These are phyloP conservation scores for Suillus subalutaceus DNA, from an alignment of 768 basidiomycete species.

Conservation along the genomic window DNA sequence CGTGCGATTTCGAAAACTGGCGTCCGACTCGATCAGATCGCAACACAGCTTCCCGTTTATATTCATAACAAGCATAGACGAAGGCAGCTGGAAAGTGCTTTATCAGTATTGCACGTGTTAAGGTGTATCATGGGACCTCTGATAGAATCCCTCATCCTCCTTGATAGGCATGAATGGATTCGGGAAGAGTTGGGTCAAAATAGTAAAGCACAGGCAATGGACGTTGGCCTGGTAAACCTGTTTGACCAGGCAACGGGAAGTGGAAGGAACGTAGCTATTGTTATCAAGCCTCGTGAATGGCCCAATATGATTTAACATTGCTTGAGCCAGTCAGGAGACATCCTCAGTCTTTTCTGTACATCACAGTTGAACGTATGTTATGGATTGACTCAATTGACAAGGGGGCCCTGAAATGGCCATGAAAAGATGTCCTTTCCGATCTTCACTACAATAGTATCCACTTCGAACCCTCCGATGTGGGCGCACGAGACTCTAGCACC, in stretches of 20 bases:
- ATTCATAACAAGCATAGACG: conserved; percentile 24
- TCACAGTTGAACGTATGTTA: conserved; percentile 8
- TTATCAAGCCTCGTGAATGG: conserved; percentile 41
- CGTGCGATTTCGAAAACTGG: conserved; percentile 31
- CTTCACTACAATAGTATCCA: conserved; percentile 57
- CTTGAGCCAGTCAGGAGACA: not conserved
- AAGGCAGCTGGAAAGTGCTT: conserved; percentile 38
- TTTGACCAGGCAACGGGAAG: conserved; percentile 77
- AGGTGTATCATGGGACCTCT: conserved; percentile 71
- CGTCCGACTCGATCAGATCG: conserved; percentile 20
- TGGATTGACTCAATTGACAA: conserved; percentile 10
- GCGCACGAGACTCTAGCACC: conserved; percentile 43
- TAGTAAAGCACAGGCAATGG: conserved; percentile 29
- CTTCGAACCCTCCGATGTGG: conserved; percentile 52
- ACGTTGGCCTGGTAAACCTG: conserved; percentile 58
- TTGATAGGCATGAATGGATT: conserved; percentile 66
- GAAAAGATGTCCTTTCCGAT: conserved; percentile 68
- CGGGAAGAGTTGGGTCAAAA: conserved; percentile 38
- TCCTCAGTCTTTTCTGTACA: not conserved
- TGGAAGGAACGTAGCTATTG: conserved; percentile 70
- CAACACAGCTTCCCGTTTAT: conserved; percentile 23
- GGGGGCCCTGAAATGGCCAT: conserved; percentile 42
- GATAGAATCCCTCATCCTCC: conserved; percentile 65
- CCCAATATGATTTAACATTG: conserved; percentile 1
- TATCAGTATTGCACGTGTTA: conserved; percentile 65